Base-by-base conservation (phyloP, 176 grass and related monocot species). In the Carex myosuroides region DNA sequence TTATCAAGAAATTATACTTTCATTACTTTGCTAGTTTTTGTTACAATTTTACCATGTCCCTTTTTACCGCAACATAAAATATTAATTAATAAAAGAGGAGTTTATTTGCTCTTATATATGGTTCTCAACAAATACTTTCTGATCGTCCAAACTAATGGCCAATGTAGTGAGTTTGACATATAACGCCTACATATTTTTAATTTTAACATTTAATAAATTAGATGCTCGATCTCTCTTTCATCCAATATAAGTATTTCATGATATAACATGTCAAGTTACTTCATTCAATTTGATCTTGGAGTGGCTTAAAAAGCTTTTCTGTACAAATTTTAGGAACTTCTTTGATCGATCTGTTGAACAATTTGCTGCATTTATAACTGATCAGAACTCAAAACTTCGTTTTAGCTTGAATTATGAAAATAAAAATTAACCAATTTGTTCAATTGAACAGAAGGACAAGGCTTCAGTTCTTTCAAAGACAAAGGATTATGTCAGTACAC, bases 391-490 rank as follows among this genome's bases (percentile, higher is more conserved):
- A 24, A 73, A 50, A 24, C 12, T 55, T 56, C 6, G 4, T 53
- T 76, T 55, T 82, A 26, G 11, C 11, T 20, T 21, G 48, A 74
- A 74, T 76, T 30, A 14, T 55, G 5, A 3, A 70, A n/a, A 54
- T 54, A 64, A 24, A 50, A 57, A 46, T 68, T 13, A 5, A 81
- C 61, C 17, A n/a, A 64, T 22, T 41, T 81, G 60, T 39, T 13
- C 59, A 54, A 10, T 8, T 42, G 4, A 14, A 69, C 79, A 99
- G 93, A 95, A 92, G 39, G 97, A 99, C 66, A 99, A 99, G 84
- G 89, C 90, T 26, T 95, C 97, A 33, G 88, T 96, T 84, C 91
- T 99, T 84, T 83, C 85, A 50, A 88, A 74, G 14, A 89, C 97
- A 33, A 94, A 67, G 81, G 91, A 89, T 16, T 96, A 96, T 85